Evolutionary conservation across 169 alveolate genomes (phyloP), one percentile per base, ranked within the genome.

Genomic region (Plasmodium yoelii): DNA sequence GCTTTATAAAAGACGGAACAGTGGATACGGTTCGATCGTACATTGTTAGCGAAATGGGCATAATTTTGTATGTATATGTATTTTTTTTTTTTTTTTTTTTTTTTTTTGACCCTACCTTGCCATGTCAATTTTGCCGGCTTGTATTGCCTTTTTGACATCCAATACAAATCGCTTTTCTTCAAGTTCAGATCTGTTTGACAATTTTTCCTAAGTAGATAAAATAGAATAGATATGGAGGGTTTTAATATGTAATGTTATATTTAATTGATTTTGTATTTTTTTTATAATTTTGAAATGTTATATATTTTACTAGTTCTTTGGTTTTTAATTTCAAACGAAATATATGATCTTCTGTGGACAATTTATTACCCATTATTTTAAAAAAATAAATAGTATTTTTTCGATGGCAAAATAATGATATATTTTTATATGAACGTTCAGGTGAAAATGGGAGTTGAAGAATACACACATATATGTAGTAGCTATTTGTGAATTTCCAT

Each of bases 261-360:
- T 28, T 19, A 34, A 3, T 60, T 15, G 19, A 28, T 24, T 68
- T 9, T 59, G 65, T 22, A 47, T 1, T 18, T 39, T 47, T 39
- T 73, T 13, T 24, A 61, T 18, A 9, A 12, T 12, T 64, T 34
- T 34, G 42, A 34, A 34, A 5, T 34, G 42, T 1, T 34, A 34
- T 34, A 34, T 34, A 34, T 26, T 63, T 77, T 63, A 77, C 88
- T 61, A 77, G 59, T 77, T 77, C 88, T 69, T 77, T 77, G n/a
- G 88, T 77, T 64, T 77, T 77, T 64, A 77, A 64, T 28, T 77
- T 77, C 51, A 77, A 63, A 51, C 88, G 88, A 44, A 77, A 77
- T 34, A 77, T 77, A 57, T 77, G 88, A 65, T 77, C 88, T 69
- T 77, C 88, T 68, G 88, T 77, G 24, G 88, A 77, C 19, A 77